Conservation (phyloP, 2,329 filamentous ascomycete species). For the Pseudogymnoascus sp. region DNA sequence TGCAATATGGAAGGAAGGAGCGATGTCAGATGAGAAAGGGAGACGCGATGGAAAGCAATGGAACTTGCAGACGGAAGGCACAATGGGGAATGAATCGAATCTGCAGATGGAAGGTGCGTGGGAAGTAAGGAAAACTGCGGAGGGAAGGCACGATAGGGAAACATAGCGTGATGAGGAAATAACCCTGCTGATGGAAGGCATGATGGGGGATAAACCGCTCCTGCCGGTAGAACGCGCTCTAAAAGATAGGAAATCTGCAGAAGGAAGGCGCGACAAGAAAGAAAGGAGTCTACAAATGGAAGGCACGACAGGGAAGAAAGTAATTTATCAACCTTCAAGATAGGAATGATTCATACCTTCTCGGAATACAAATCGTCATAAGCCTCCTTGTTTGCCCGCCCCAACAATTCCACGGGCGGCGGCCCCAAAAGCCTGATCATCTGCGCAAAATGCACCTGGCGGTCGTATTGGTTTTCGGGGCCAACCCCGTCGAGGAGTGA, state of each 20-base stretch:
- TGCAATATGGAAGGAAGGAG: background rate
- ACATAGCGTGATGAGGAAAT: background rate
- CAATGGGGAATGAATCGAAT: background rate
- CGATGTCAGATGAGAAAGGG: background rate
- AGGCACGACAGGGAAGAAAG: too few relatives aligned
- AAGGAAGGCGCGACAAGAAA: too few relatives aligned
- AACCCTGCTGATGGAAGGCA: background rate
- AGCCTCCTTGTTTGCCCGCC: slow-evolving; percentile 17
- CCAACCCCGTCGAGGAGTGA: slow-evolving; percentile 10
- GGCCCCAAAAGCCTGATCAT: slow-evolving; percentile 35
- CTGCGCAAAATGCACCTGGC: slow-evolving; percentile 33
- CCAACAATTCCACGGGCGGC: slow-evolving; percentile 30
- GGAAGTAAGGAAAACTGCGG: background rate
- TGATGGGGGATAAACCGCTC: background rate
- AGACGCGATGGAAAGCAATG: background rate
- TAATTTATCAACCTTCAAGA: too few relatives aligned
- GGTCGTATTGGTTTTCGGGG: slow-evolving; percentile 23
- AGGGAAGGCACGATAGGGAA: background rate
- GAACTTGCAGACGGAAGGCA: background rate
- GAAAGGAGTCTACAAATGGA: too few relatives aligned
- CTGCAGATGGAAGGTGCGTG: background rate
- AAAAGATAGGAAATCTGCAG: too few relatives aligned
- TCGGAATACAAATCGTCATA: background rate
- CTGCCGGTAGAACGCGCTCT: too few relatives aligned
- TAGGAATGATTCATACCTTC: too few relatives aligned